Evolutionary conservation across 2,329 filamentous ascomycete genomes (phyloP), one percentile per base, ranked within the genome.

Genomic region (Colletotrichum endophyticum): DNA sequence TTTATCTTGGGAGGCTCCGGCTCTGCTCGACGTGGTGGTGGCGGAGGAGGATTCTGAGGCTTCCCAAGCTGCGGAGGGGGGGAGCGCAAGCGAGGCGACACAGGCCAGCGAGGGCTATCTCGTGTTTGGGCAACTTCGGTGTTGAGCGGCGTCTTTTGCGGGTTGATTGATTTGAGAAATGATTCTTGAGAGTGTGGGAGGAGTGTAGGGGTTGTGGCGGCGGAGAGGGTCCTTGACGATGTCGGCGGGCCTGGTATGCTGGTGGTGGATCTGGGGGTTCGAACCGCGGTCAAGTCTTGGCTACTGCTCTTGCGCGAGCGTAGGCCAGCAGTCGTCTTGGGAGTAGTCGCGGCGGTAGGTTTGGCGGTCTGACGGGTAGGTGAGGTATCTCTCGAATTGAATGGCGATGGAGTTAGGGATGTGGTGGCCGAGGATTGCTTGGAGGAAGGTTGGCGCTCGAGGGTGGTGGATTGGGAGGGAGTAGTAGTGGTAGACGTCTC

Each of bases 51-150:
- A 22, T 84, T 85, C 67, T 86, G 88, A 78, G 86, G 87, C 76
- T 86, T 89, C 81, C 86, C 88, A 72, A 87, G 81, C 70, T 87
- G 82, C 15, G 94, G 94, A 25, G 95, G 94, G 71, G 95, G 95
- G 9, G 95, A 96, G 83, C 93, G 94, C 78, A 97, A 84, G 78
- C 95, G 91, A 62, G 95, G 95, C 63, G 95, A 96, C 77, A 94
- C 86, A 30, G 95, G 94, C 94, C 95, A 96, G 84, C 93, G 91
- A 78, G 92, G 92, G 70, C 89, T 89, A 73, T 92, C 90, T 81
- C 83, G 89, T 56, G 88, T 78, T 66, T 84, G 76, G 22, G 32
- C 19, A 11, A 72, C 81, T 69, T 94, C 89, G 68, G 87, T 83
- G 66, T 84, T 82, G 77, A 87, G 82, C 28, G 87, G 83, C 7